Evolutionary conservation across 2,329 filamentous ascomycete species (phyloP), one percentile per base, ranked within the genome.

Genomic region (Pezicula radicicola): DNA sequence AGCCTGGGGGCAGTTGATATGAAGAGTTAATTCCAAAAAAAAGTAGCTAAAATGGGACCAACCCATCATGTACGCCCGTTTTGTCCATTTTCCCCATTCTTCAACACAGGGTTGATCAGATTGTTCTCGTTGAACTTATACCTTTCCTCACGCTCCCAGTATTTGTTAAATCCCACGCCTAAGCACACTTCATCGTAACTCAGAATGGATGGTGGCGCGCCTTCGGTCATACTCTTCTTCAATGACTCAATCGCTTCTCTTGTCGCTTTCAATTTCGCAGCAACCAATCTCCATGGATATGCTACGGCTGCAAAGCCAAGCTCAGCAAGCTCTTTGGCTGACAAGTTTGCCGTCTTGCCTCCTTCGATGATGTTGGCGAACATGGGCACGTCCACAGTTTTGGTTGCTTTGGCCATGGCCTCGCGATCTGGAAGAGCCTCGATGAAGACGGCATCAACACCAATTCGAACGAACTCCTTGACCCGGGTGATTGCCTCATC

Each of bases 301-400:
- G 68, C 68, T 6, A 71, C 70, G 9, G 65, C 66, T 41, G 63
- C 60, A 48, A 67, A 72, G 1, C 70, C 66, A 46, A 74, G 25
- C 57, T 65, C 54, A 42, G 65, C 69, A 50, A 72, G 60, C 48
- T 75, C 66, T 46, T 65, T 66, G 0, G 70, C 68, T 0, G 69
- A 71, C 1, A 74, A 46, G 45, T 72, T 73, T 55, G 73, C 68
- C 1, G 69, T 73, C 59, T 67, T 67, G 4, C 71, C 71, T 1
- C 71, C 71, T 51, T 73, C 69, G 33, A 74, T 73, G 37, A 73
- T 74, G 54, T 76, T 77, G 4, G 69, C 73, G 15, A 75, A 68
- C 5, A 69, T 61, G 0, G 73, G 70, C 27, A 73, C 66, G 16
- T 67, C 60, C 9, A 76, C 48, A 5, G 73, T 68, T 21, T 68